These are phyloP conservation scores for Xylariaceae sp. DNA, from an alignment of 2,329 filamentous ascomycete species.

Conservation along the genomic window DNA sequence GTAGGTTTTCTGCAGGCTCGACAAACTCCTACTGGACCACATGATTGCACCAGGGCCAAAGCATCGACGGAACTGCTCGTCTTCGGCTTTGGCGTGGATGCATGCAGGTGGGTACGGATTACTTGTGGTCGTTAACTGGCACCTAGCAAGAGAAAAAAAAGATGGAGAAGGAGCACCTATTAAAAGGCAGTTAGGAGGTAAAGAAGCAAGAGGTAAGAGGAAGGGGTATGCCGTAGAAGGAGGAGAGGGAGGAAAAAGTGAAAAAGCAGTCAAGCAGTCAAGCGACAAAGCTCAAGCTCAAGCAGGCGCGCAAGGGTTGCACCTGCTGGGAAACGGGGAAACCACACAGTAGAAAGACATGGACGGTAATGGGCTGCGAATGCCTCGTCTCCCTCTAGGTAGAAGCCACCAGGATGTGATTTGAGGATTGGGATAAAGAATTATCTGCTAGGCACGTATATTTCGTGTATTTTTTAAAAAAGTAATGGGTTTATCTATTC, in stretches of 20 bases:
- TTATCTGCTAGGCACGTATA: neutral
- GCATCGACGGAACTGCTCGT: neutral
- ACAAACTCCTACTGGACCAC: conserved; percentile 52
- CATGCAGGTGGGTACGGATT: conserved; percentile 8
- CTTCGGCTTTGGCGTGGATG: conserved; percentile 5
- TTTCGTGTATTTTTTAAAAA: neutral
- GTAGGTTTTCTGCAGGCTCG: conserved; percentile 91
- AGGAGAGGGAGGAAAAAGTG: neutral
- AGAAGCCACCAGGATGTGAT: neutral
- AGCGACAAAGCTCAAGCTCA: conserved; percentile 4
- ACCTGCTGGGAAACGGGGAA: neutral
- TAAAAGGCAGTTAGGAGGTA: too few species aligned
- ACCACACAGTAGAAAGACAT: conserved; percentile 5
- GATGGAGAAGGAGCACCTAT: neutral
- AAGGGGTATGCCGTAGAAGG: neutral
- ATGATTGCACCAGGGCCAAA: conserved; percentile 33
- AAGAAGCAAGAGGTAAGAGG: neutral
- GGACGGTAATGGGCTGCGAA: neutral
- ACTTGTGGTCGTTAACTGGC: neutral
- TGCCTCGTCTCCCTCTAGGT: neutral
- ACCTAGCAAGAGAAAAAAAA: neutral
- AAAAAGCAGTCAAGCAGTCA: conserved; percentile 7
- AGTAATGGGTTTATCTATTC: too few species aligned
- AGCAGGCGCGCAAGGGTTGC: conserved; percentile 7
- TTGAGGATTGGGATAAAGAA: neutral